These are phyloP conservation scores for Rhodamnia argentea DNA, from an alignment of 345 rosid species.

Conservation along the genomic window DNA sequence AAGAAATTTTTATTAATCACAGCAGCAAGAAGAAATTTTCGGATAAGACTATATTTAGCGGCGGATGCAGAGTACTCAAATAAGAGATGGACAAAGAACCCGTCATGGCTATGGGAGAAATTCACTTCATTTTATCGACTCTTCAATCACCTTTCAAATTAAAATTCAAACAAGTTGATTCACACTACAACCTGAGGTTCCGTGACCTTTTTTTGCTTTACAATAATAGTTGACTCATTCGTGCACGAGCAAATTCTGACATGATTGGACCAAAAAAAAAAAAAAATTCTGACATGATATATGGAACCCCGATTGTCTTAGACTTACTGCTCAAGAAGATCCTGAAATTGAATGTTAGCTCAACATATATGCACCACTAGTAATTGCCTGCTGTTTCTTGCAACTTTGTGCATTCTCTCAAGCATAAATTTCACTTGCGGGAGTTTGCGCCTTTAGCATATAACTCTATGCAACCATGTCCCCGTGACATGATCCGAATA, in stretches of 20 bases:
- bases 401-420: no score
- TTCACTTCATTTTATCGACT: background rate
- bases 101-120: background rate
- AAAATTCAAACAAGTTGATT: background rate
- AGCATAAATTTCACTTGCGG: no score
- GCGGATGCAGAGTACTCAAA: background rate
- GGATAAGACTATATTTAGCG: background rate
- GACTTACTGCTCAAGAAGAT: background rate
- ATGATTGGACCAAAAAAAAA: no score
- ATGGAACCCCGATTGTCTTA: no score
- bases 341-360: background rate
- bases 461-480: background rate
- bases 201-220: background rate
- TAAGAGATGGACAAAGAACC: background rate
- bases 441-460: background rate
- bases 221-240: background rate
- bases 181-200: background rate
- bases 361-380: background rate
- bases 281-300: no score
- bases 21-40: no score
- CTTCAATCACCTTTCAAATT: background rate
- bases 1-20: no score
- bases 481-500: background rate
- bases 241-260: no score
- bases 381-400: background rate